Conservation (phyloP, 2,329 filamentous ascomycete species). For the Monosporascus sp. region DNA sequence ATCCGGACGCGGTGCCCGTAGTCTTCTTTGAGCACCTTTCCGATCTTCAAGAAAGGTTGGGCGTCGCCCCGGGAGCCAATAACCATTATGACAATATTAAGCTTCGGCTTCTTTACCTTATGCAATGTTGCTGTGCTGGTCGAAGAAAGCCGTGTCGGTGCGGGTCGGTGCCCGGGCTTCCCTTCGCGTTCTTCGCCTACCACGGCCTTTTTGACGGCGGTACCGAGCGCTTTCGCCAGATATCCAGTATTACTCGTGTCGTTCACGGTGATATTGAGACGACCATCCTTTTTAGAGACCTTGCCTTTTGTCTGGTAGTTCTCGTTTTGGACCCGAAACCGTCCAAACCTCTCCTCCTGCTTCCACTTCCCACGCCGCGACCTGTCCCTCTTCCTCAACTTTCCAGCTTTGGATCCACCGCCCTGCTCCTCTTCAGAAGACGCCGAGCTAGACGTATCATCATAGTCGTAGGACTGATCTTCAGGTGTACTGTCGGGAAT, state of each 20-base stretch:
- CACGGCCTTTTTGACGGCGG: slow-evolving; percentile 54
- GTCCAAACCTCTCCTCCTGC: slow-evolving; percentile 36
- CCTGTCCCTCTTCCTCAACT: slow-evolving; percentile 8
- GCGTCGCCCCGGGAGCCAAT: slow-evolving; percentile 77
- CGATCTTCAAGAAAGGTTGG: slow-evolving; percentile 73
- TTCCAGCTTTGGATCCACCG: background rate
- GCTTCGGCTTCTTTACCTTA: slow-evolving; percentile 35
- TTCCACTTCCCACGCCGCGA: slow-evolving; percentile 5
- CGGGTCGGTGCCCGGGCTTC: slow-evolving; percentile 5
- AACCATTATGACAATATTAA: slow-evolving; percentile 81
- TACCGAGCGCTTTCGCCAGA: slow-evolving; percentile 66
- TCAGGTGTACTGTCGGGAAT: slow-evolving; percentile 8
- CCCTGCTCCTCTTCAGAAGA: slow-evolving; percentile 16
- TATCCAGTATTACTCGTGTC: slow-evolving; percentile 67
- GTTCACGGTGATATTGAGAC: slow-evolving; percentile 66
- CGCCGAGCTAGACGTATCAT: slow-evolving; percentile 14
- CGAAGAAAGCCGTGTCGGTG: slow-evolving; percentile 22
- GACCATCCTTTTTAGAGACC: slow-evolving; percentile 62
- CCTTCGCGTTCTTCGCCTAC: slow-evolving; percentile 23
- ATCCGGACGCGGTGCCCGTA: slow-evolving; percentile 72
- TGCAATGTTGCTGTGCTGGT: slow-evolving; percentile 27
- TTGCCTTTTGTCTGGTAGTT: slow-evolving; percentile 60
- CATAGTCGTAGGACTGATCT: slow-evolving; percentile 2
- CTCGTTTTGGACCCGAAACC: slow-evolving; percentile 58
- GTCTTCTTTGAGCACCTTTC: slow-evolving; percentile 63